phyloP scores from a whole-genome alignment of 164 flowering plant genomes.

The Houttuynia cordata region DNA sequence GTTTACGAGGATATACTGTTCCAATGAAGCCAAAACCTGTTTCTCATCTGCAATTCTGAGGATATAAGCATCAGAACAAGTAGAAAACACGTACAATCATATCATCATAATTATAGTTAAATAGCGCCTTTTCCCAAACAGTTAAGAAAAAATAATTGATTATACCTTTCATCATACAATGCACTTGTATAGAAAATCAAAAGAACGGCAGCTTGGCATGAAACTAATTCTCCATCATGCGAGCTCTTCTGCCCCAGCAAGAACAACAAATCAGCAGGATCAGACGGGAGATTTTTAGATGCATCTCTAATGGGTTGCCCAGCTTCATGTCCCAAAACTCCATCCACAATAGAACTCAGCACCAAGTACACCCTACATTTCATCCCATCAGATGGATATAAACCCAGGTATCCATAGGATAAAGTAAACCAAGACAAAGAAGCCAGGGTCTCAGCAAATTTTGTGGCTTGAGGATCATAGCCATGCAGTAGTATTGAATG shows the following conservation, averaged over 20 bases:
- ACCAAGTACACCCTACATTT: conserved; percentile 54
- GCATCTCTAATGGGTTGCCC: conserved; percentile 74
- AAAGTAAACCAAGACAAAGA: conserved; percentile 71
- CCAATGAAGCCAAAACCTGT: conserved; percentile 67
- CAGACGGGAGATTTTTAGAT: conserved; percentile 57
- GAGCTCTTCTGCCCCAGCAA: conserved; percentile 68
- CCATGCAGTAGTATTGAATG: conserved; percentile 48
- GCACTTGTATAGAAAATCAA: conserved; percentile 53
- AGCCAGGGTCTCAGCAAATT: conserved; percentile 38
- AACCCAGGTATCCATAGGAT: conserved; percentile 68
- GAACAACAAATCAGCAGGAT: conserved; percentile 74
- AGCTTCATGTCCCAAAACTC: conserved; percentile 40
- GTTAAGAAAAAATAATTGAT: not conserved
- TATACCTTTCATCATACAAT: conserved; percentile 68
- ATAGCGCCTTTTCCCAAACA: too few relatives aligned
- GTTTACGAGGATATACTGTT: conserved; percentile 75
- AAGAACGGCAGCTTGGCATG: conserved; percentile 69
- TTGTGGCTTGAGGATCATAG: conserved; percentile 24
- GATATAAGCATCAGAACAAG: conserved; percentile 2
- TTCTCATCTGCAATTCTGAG: conserved; percentile 83
- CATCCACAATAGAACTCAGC: conserved; percentile 56
- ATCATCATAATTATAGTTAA: too few relatives aligned
- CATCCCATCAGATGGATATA: conserved; percentile 66
- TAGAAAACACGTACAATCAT: not conserved
- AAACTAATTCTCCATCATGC: conserved; percentile 32